phyloP scores from a whole-genome alignment of 805 yeast species.

The Komagataella phaffii region DNA sequence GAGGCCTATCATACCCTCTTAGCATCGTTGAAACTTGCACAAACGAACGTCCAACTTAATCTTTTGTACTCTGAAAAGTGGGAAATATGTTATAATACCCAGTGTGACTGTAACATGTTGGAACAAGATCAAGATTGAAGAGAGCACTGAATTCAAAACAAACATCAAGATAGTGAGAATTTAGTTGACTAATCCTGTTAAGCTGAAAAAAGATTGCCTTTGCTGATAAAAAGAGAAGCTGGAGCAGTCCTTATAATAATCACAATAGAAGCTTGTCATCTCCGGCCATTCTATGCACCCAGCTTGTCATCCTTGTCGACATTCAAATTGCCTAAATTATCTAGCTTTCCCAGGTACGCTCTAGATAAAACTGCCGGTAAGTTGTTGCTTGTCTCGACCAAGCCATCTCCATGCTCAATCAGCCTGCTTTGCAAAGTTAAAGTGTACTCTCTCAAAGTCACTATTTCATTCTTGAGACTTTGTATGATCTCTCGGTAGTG shows the following conservation, averaged over 20 bases:
- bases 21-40: not conserved
- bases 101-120: too few species aligned
- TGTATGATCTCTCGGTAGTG: slow-evolving; percentile 50
- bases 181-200: too few species aligned
- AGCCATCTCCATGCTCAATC: slow-evolving; percentile 22
- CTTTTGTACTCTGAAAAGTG: not conserved
- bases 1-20: slow-evolving; percentile 17
- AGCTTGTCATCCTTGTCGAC: not conserved
- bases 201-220: too few species aligned
- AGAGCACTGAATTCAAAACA: too few species aligned
- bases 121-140: too few species aligned
- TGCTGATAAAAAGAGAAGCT: too few species aligned
- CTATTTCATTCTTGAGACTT: slow-evolving; percentile 55
- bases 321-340: not conserved
- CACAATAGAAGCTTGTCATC: not conserved
- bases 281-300: not conserved
- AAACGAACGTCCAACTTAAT: not conserved
- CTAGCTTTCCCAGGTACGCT: not conserved
- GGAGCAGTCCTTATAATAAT: too few species aligned
- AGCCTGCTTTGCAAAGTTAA: slow-evolving; percentile 55
- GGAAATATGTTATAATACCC: too few species aligned
- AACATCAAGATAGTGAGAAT: too few species aligned
- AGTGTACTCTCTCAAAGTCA: slow-evolving; percentile 60
- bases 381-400: not conserved
- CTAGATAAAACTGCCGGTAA: not conserved